Conservation (phyloP, 2,329 filamentous ascomycete species). For the Talaromyces funiculosus region DNA sequence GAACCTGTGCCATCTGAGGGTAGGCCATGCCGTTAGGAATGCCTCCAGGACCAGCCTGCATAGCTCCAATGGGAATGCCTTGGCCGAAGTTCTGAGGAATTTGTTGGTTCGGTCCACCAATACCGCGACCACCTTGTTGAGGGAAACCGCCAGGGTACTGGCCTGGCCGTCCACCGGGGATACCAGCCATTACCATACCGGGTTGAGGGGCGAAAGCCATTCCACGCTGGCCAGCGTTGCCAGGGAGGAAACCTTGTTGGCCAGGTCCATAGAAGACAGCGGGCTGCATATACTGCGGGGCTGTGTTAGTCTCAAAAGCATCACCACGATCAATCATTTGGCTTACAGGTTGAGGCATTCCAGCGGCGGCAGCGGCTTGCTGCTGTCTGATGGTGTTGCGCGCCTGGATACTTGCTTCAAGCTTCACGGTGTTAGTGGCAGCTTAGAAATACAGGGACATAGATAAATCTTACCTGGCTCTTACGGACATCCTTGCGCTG, state of each 20-base stretch:
- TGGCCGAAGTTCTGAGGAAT: slow-evolving; percentile 82
- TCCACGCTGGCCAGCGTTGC: slow-evolving; percentile 52
- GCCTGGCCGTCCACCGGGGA: slow-evolving; percentile 74
- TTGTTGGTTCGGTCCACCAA: slow-evolving; percentile 67
- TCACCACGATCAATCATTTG: neutral
- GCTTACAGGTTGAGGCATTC: slow-evolving; percentile 63
- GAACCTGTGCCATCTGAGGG: slow-evolving; percentile 75
- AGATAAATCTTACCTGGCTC: slow-evolving; percentile 57
- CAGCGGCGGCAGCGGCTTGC: slow-evolving; percentile 85
- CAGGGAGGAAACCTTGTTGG: slow-evolving; percentile 52
- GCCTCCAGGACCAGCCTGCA: slow-evolving; percentile 57
- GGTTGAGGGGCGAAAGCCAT: slow-evolving; percentile 56
- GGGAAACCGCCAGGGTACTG: slow-evolving; percentile 79
- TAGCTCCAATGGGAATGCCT: slow-evolving; percentile 55
- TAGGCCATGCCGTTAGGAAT: slow-evolving; percentile 73
- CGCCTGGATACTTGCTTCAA: slow-evolving; percentile 98
- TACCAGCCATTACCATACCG: slow-evolving; percentile 56
- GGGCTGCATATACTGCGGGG: slow-evolving; percentile 67
- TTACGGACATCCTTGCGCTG: slow-evolving; percentile 99
- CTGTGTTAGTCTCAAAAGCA: slow-evolving; percentile 16
- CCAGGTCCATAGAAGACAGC: slow-evolving; percentile 89
- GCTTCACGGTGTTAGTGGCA: slow-evolving; percentile 34
- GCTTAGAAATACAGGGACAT: neutral
- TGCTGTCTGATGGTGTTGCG: slow-evolving; percentile 98
- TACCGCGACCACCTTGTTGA: slow-evolving; percentile 83